Evolutionary conservation across 1,139 yeast species (phyloP), one percentile per base, ranked within the genome.

Genomic region (Meyerozyma sp.): DNA sequence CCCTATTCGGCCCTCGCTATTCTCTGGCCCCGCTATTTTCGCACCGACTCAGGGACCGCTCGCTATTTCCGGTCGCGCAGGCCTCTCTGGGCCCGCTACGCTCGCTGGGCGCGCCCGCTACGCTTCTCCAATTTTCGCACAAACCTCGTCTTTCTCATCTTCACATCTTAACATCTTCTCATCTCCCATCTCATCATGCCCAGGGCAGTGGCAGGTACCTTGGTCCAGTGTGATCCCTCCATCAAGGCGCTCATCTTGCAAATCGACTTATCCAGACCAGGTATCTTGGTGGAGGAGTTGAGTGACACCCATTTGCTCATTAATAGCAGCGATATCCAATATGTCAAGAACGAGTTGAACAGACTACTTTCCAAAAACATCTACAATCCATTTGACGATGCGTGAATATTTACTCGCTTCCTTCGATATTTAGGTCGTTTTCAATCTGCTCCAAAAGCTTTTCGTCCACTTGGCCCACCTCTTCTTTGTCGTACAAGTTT

Each of bases 271-370:
- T 78, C 77, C 35, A 67, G 75, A 37, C 82, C 84, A 44, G 95
- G 90, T 46, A 83, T 89, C 4, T 85, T 90, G 5, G 49, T 65
- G 39, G 73, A 80, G 62, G 98, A 91, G 55, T 73, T 93, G 40
- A 98, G 93, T 59, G 97, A 91, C 37, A 86, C 94, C 1, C 97
- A 93, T 62, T 64, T 93, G 26, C 68, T 93, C 47, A 84, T 93
- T 27, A 93, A 87, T 50, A 84, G 84, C 32, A 77, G 78, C 38
- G 84, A 83, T 63, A 86, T 91, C 4, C 83, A 80, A 32, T 82
- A 73, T 56, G 83, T 93, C 44, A 91, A 90, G 56, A 70, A 65
- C 44, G 95, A 91, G 60, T 72, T 93, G 54, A 89, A 87, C 59
- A 68, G 80, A 50, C 64, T 88, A 49, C 68, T 91, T 30, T 82